A percentile compares a stretch with the other conserved stretches of the same genome.
Evolutionary conservation across 2,329 filamentous ascomycete genomes (phyloP).

Genomic region (Aspergillus fumigatus): DNA sequence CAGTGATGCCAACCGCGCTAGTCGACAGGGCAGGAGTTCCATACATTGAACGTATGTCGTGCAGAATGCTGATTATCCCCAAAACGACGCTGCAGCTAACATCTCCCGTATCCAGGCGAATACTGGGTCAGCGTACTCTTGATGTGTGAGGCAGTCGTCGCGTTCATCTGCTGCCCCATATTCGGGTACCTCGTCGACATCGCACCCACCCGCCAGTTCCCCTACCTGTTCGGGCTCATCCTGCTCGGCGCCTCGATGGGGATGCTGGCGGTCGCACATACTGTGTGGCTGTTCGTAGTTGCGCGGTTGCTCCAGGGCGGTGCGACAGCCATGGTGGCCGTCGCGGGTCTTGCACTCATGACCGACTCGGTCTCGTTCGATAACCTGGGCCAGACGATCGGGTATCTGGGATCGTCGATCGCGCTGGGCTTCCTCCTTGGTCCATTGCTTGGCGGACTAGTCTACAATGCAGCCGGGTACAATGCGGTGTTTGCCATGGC

Average conservation of each 20-base stretch:
- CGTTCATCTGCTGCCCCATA: constrained; percentile 24
- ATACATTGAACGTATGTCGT: constrained; percentile 21
- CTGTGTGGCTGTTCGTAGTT: constrained; percentile 45
- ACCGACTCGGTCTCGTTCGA: constrained; percentile 55
- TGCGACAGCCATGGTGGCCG: constrained; percentile 57
- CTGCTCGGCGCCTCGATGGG: constrained; percentile 52
- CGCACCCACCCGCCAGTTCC: constrained; percentile 46
- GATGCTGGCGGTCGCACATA: constrained; percentile 50
- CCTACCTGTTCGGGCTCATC: constrained; percentile 54
- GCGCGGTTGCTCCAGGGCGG: constrained; percentile 56
- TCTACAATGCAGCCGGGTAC: constrained; percentile 58
- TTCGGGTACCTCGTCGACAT: constrained; percentile 27
- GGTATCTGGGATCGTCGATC: constrained; percentile 53
- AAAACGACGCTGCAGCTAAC: background rate
- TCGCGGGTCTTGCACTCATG: constrained; percentile 54
- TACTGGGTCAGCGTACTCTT: constrained; percentile 28
- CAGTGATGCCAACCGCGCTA: constrained; percentile 26
- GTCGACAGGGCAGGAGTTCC: constrained; percentile 20
- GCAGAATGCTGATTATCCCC: background rate
- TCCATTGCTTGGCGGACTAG: constrained; percentile 55
- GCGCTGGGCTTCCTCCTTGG: constrained; percentile 54
- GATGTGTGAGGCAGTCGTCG: constrained; percentile 24
- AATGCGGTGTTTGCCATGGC: constrained; percentile 56
- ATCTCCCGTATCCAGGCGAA: constrained; percentile 14
- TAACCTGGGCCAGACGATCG: constrained; percentile 59